Evolutionary conservation across 2,329 filamentous ascomycete species (phyloP).

Genomic region (Cadophora sp.): DNA sequence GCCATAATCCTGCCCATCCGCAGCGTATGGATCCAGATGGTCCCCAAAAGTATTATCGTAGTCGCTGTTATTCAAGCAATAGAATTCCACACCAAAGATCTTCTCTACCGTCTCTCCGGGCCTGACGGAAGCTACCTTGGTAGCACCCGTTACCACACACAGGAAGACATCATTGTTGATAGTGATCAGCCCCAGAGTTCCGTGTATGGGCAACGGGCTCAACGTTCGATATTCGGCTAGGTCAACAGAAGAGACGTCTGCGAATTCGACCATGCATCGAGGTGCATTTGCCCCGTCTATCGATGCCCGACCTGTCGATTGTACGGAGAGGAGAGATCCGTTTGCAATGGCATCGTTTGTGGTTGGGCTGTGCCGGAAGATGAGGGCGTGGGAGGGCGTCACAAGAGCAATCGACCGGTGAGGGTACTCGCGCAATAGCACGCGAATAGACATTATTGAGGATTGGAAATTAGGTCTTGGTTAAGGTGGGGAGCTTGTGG

Average conservation of each 20-base stretch:
- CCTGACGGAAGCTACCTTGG: conserved; percentile 79
- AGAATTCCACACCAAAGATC: conserved; percentile 88
- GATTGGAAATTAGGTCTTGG: conserved; percentile 11
- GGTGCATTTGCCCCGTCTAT: conserved; percentile 37
- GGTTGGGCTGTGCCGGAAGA: conserved; percentile 79
- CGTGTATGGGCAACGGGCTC: conserved; percentile 76
- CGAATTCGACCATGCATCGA: conserved; percentile 87
- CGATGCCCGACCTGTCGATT: conserved; percentile 51
- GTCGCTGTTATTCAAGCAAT: conserved; percentile 85
- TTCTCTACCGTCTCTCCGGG: conserved; percentile 89
- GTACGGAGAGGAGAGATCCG: conserved; percentile 62
- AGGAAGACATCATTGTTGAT: conserved; percentile 87
- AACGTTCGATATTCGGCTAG: conserved; percentile 79
- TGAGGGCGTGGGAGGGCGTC: conserved; percentile 78
- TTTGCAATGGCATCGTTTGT: conserved; percentile 65
- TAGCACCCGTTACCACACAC: conserved; percentile 83
- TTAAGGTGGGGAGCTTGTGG: conserved; percentile 19
- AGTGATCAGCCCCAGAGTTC: conserved; percentile 87
- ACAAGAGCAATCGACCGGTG: conserved; percentile 87
- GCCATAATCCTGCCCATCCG: conserved; percentile 49
- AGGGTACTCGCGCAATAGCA: conserved; percentile 76
- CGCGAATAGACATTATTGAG: conserved; percentile 45
- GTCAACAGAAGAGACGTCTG: conserved; percentile 66
- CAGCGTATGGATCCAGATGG: conserved; percentile 42
- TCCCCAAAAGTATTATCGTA: conserved; percentile 80